Base-by-base conservation (phyloP, 495 filamentous ascomycete species). In the Xylaria castorea region DNA sequence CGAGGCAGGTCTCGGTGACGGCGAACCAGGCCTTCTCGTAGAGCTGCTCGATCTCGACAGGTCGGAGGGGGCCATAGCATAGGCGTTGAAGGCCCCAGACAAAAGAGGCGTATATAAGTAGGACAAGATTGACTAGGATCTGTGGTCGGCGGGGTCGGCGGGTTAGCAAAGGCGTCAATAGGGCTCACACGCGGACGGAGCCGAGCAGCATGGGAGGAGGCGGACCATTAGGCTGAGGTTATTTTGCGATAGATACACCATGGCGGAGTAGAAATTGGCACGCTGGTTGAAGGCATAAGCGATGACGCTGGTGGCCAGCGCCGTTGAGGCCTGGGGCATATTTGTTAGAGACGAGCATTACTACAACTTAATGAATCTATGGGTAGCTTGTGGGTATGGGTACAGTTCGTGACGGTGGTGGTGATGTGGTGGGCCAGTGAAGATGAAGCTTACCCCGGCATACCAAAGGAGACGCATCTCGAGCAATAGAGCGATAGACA, bases 1-100 rank as follows among this genome's bases (percentile, higher is more conserved):
- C 96, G 51, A 99, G 87, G 80, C 93, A 95, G 74, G 96, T 98
- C 80, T 99, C 96, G 30, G 94, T 97, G 51, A 99, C 90, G 63
- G 95, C 94, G 78, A 97, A 97, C 96, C 96, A 99, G 51, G 91
- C 94, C 80, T 95, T 96, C 80, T 99, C 96, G 81, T 97, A 97
- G 8, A 99, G 88, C 80, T 97, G 95, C 81, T 99, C 96, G 69
- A 94, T 93, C 82, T 99, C 96, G 84, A 97, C 92, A 7, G 93
- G 92, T 73, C 96, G 94, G 63, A 99, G 89, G 22, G 89, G 92
- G 70, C 96, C 96, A 79, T 95, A 99, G 77, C 97, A 92, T 55
- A 97, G 86, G 73, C 93, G 90, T 80, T 98, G 95, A 53, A 98
- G 87, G 75, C 91, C 93, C 80, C 94, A 95, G 76, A 97, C 90